Conservation (phyloP, 108 stramenopile genomes). For the Skeletonema marinoi region DNA sequence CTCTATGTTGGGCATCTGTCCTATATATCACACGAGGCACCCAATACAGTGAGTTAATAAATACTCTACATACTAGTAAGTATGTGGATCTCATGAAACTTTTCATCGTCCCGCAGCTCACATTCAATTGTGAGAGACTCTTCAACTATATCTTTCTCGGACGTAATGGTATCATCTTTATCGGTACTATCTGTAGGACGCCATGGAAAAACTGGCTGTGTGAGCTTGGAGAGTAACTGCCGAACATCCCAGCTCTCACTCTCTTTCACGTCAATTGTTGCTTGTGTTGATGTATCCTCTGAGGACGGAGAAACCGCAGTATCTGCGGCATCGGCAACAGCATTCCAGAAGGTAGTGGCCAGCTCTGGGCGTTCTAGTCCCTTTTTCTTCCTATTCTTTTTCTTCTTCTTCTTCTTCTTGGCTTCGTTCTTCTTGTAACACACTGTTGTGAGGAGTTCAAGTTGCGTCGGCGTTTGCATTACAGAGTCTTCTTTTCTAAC, state of each 20-base stretch:
- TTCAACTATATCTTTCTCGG: not conserved
- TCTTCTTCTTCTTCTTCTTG: not conserved
- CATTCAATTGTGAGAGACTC: not conserved
- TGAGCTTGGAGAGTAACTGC: not conserved
- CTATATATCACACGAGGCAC: too few species aligned
- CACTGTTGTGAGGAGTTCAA: too few species aligned
- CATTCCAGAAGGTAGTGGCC: too few species aligned
- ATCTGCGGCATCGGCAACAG: too few species aligned
- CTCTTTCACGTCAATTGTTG: not conserved
- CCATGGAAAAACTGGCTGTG: not conserved
- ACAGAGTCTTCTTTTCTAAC: not conserved
- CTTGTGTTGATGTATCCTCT: too few species aligned
- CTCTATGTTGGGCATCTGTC: too few species aligned
- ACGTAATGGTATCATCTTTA: too few species aligned
- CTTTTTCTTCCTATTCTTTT: not conserved
- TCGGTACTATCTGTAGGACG: not conserved
- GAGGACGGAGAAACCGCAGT: too few species aligned
- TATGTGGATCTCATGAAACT: not conserved
- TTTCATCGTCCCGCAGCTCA: not conserved
- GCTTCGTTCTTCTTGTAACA: too few species aligned
- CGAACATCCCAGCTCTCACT: not conserved
- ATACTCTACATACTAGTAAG: too few species aligned
- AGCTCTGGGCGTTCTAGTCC: too few species aligned
- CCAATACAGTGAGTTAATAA: too few species aligned
- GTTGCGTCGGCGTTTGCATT: not conserved